phyloP scores from a whole-genome alignment of 371 early-diverging fungal species.

The Mucor circinelloides region DNA sequence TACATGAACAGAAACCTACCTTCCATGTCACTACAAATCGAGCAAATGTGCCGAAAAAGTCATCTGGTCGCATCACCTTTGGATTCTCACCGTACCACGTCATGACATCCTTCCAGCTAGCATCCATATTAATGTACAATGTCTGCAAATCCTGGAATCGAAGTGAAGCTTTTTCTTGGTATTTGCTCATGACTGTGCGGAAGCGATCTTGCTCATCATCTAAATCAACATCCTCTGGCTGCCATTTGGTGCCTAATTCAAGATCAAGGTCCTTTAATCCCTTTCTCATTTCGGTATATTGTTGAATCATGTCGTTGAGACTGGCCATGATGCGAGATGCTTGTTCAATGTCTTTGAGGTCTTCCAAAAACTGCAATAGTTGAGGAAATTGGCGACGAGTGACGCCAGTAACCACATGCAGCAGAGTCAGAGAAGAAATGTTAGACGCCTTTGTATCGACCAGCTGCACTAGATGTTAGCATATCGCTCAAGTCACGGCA shows the following conservation, averaged over 20 bases:
- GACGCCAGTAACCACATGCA: conserved; percentile 45
- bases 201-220: conserved; percentile 33
- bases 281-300: conserved; percentile 42
- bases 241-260: conserved; percentile 37
- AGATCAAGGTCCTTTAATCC: conserved; percentile 30
- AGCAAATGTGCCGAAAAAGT: conserved; percentile 33
- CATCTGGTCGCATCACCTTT: conserved; percentile 38
- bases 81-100: conserved; percentile 43
- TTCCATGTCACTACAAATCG: conserved; percentile 34
- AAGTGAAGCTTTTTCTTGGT: conserved; percentile 20
- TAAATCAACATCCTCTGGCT: conserved; percentile 32
- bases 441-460: conserved; percentile 53
- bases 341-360: conserved; percentile 35
- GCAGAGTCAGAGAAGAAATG: conserved; percentile 34
- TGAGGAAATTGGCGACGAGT: conserved; percentile 53
- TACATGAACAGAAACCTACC: conserved; percentile 4
- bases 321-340: conserved; percentile 39
- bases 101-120: conserved; percentile 41
- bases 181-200: conserved; percentile 27
- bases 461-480: conserved; percentile 23
- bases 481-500: no score
- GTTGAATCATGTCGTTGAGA: conserved; percentile 41
- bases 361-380: conserved; percentile 32
- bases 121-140: conserved; percentile 41
- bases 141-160: conserved; percentile 36